Base-by-base conservation (phyloP, 2,329 filamentous ascomycete genomes). In the Leptographium radiaticola region DNA sequence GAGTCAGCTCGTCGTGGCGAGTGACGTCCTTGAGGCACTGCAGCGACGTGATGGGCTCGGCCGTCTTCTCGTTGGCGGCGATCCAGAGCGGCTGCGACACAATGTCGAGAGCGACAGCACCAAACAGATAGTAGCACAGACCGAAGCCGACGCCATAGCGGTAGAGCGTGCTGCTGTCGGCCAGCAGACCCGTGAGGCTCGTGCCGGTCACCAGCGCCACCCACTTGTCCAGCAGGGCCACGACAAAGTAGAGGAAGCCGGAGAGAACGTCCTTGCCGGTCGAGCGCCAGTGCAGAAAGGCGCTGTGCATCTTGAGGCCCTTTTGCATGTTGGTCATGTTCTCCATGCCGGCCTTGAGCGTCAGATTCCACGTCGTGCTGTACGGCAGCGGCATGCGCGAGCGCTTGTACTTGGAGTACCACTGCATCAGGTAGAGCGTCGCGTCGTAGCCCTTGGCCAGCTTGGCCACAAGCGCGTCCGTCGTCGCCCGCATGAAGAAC, bases 61-160 rank as follows among this genome's bases (percentile, higher is more conserved):
- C 67, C 2, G 66, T 63, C 56, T 71, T 64, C 31, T 69, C 66
- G 51, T 73, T 70, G 4, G 72, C 69, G 2, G 69, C 60, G 13
- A 67, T 69, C 56, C 75, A 71, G 1, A 79, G 66, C 56, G 75
- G 71, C 52, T 75, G 72, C 20, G 75, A 74, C 55, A 77, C 76
- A 57, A 73, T 71, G 58, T 80, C 77, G 31, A 80, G 73, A 25
- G 77, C 66, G 2, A 80, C 75, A 13, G 77, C 76, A 31, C 77
- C 75, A 30, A 79, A 70, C 18, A 80, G 66, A 58, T 80, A 80
- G 61, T 80, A 80, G 0, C 74, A 74, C 38, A 80, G 66, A n/a
- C 74, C 73, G 57, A 79, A 77, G 2, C 77, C 76, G 25, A 77
- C 70, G 69, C 71, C 6, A 69, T 70, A 59, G 72, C 71, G 40